Conservation (phyloP, 164 flowering plant genomes). For the Kalanchoe fedtschenkoi region DNA sequence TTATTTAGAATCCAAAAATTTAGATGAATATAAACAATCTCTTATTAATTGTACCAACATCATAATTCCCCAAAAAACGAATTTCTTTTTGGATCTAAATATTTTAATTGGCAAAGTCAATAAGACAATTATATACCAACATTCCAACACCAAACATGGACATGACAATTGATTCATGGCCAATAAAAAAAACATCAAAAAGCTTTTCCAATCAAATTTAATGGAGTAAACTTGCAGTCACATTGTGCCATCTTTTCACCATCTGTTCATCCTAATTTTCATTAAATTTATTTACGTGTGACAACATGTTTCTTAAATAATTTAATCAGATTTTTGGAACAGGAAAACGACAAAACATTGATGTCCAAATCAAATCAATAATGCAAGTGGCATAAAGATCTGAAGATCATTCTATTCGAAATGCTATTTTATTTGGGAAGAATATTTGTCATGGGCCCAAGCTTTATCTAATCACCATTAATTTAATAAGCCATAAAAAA, state of each 20-base stretch:
- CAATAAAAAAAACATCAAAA: not conserved
- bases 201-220: not conserved
- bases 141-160: constrained; percentile 3
- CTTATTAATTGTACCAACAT: not conserved
- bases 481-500: no score
- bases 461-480: no score
- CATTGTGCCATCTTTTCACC: not conserved
- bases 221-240: not conserved
- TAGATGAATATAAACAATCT: no score
- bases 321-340: not conserved
- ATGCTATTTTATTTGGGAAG: not conserved
- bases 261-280: not conserved
- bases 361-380: not conserved
- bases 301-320: no score
- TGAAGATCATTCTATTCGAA: not conserved
- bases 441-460: not conserved
- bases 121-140: constrained; percentile 1
- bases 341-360: not conserved
- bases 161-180: not conserved
- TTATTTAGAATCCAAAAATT: no score
- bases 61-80: not conserved
- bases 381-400: constrained; percentile 2
- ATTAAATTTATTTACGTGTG: no score
- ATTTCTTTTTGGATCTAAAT: not conserved
- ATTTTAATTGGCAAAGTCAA: not conserved